Evolutionary conservation across 306 rosid genomes (phyloP), one percentile per base, ranked within the genome.

Genomic region (cucumber (Cucumis sativus)): DNA sequence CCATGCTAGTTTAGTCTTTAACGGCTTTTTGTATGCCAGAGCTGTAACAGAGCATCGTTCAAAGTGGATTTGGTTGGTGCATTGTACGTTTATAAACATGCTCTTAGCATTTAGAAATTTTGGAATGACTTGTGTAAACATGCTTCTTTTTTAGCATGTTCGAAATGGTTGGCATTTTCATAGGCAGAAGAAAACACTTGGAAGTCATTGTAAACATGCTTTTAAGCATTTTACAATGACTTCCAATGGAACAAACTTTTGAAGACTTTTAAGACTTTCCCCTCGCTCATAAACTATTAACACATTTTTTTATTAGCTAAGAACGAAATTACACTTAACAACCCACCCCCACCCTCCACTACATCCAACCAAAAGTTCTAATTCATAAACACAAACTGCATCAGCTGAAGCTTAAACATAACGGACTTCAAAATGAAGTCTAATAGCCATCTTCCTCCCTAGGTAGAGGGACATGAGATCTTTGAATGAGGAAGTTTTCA

Each of bases 401-500:
- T 14, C 20, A 70, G 58, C 76, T 33, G 28, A 23, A 45, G 58
- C 16, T 12, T 47, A 47, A 13, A 12, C 59, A 14, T 70, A 20
- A 20, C 8, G 15, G 35, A 43, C 75, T 23, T 61, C 1, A 11
- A 43, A 68, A 43, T 11, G 4, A 28, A 62, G 14, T 43, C 28
- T 21, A 69, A 52, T 64, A 77, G 64, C 5, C 64, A 16, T 83
- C 87, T 65, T 86, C 89, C 5, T 60, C 85, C 0, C 7, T 77
- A 12, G 85, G 85, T 37, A 92, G 66, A 3, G 84, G 93, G 75
- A 23, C 84, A 52, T 92, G 92, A 25, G 86, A 37, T 51, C 89
- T 77, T 33, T 68, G n/a, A 43, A 90, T 94, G 84, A 94, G 92
- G 86, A 90, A 89, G 64, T 77, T 87, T 56, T 92, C 96, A 23